Conservation (phyloP, 1,284 basidiomycete species). For the Melanopsichium pennsylvanicum region DNA sequence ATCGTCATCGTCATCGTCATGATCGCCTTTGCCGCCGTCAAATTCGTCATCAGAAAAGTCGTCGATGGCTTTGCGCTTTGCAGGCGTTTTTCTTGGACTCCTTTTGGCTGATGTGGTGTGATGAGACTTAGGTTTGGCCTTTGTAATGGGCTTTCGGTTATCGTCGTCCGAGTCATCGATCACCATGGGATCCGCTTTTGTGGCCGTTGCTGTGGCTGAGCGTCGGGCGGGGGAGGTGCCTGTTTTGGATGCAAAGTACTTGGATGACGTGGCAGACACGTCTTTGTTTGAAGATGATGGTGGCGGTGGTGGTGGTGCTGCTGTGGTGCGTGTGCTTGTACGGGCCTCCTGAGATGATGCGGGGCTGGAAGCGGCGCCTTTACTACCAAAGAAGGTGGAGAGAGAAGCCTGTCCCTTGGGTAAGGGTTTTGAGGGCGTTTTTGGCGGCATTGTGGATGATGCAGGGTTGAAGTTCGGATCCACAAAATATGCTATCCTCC, state of each 20-base stretch:
- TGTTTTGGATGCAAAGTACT: constrained; percentile 27
- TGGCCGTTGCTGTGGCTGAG: constrained; percentile 18
- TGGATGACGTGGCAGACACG: constrained; percentile 12
- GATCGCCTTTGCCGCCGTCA: background rate
- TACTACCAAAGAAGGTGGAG: constrained; percentile 46
- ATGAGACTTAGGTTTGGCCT: background rate
- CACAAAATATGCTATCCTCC: no score
- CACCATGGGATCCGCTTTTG: constrained; percentile 36
- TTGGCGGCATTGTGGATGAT: constrained; percentile 22
- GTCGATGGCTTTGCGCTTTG: constrained; percentile 28
- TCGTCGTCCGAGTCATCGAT: constrained; percentile 43
- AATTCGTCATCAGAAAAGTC: constrained; percentile 17
- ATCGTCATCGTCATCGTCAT: constrained; percentile 1
- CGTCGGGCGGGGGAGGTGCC: constrained; percentile 3
- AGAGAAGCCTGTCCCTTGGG: constrained; percentile 51
- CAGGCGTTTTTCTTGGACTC: constrained; percentile 19
- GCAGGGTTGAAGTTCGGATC: no score
- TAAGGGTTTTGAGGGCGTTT: constrained; percentile 25
- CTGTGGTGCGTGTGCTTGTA: constrained; percentile 3
- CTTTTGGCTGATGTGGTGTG: background rate
- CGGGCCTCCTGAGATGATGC: constrained; percentile 25
- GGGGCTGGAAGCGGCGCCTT: constrained; percentile 18
- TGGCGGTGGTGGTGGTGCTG: constrained; percentile 5
- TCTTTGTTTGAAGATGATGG: constrained; percentile 9
- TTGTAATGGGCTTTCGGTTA: constrained; percentile 5